These are phyloP conservation scores for Lignosus rhinocerotis DNA, from an alignment of 1,284 basidiomycete species.

Conservation along the genomic window DNA sequence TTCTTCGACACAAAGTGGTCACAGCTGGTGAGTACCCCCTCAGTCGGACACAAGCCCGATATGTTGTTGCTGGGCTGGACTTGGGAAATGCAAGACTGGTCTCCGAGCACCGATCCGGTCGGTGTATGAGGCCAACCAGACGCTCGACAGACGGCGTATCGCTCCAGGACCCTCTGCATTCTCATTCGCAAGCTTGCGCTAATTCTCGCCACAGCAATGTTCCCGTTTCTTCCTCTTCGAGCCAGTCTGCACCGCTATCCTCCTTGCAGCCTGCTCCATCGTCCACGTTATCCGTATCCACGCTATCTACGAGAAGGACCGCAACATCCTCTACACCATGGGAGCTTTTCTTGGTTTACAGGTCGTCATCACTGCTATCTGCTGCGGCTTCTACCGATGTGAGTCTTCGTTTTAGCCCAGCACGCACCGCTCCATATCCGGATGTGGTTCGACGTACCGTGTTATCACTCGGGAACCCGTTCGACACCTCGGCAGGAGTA, in stretches of 20 bases:
- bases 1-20: constrained; percentile 77
- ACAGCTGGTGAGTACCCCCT: constrained; percentile 43
- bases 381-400: constrained; percentile 77
- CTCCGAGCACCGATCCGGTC: not conserved
- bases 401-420: constrained; percentile 19
- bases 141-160: not conserved
- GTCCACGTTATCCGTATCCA: constrained; percentile 75
- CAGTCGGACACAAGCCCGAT: not conserved
- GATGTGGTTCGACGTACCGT: constrained; percentile 1
- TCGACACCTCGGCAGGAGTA: not conserved
- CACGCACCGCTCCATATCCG: constrained; percentile 10
- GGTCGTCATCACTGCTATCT: constrained; percentile 65
- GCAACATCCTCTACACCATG: constrained; percentile 55
- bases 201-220: constrained; percentile 47
- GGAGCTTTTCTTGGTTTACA: constrained; percentile 61
- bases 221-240: constrained; percentile 78
- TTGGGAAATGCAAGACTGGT: not conserved
- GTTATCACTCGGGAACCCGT: not conserved
- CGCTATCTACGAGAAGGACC: constrained; percentile 70
- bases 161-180: not conserved
- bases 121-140: not conserved
- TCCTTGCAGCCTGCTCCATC: constrained; percentile 69
- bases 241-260: constrained; percentile 77
- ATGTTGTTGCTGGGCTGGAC: not conserved
- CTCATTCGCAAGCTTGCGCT: constrained; percentile 1